phyloP scores from a whole-genome alignment of 1,139 yeast genomes.

The Kodamaea derodonti region DNA sequence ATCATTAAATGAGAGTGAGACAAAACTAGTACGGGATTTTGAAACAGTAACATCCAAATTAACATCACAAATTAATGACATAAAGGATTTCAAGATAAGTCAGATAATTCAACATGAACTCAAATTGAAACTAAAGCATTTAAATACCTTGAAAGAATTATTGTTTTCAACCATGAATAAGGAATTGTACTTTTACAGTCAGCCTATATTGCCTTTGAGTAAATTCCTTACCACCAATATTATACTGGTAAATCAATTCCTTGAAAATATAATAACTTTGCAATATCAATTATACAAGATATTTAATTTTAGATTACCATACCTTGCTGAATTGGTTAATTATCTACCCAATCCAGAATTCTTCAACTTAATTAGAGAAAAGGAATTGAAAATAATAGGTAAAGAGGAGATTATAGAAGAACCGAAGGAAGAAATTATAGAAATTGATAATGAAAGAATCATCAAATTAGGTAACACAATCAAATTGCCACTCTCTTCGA shows the following conservation, averaged over 20 bases:
- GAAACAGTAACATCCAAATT: constrained; percentile 7
- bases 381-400: constrained; percentile 28
- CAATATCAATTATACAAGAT: constrained; percentile 27
- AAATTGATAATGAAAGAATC: constrained; percentile 21
- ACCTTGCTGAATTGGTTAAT: constrained; percentile 25
- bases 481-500: constrained; percentile 40
- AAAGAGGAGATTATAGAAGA: constrained; percentile 15
- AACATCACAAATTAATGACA: constrained; percentile 14
- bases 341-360: constrained; percentile 35
- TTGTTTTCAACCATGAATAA: constrained; percentile 14
- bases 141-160: constrained; percentile 24
- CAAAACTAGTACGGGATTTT: constrained; percentile 8
- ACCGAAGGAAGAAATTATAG: constrained; percentile 10
- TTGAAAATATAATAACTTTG: constrained; percentile 37
- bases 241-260: constrained; percentile 32
- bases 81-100: constrained; percentile 19
- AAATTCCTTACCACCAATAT: constrained; percentile 30
- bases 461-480: constrained; percentile 36
- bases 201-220: constrained; percentile 27
- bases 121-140: constrained; percentile 24
- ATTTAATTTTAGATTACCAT: constrained; percentile 31
- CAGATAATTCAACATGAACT: constrained; percentile 29
- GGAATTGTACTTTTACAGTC: constrained; percentile 20
- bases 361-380: constrained; percentile 33
- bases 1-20: neutral